These are phyloP conservation scores for Salix purpurea DNA, from an alignment of 345 rosid species.

Conservation along the genomic window DNA sequence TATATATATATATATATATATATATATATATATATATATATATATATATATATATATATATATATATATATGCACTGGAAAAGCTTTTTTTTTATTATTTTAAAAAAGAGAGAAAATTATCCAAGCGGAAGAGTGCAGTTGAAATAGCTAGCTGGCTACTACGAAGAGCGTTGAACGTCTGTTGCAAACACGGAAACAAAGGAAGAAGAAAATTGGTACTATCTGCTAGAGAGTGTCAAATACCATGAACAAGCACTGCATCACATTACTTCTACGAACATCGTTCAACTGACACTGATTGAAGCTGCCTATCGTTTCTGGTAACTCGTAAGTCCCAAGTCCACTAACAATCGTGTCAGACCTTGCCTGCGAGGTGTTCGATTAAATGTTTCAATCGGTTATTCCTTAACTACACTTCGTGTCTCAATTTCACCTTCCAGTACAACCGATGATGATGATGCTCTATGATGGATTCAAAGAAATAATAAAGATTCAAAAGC, in stretches of 20 bases:
- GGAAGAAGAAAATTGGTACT: background rate
- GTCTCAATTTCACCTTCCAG: background rate
- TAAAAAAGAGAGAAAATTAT: no score
- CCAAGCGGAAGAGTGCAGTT: no score
- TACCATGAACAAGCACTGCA: background rate
- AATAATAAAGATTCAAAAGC: conserved; percentile 73
- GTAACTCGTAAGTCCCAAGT: background rate
- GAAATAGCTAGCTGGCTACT: no score
- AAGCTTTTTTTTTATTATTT: no score
- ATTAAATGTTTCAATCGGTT: background rate
- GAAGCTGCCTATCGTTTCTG: no score
- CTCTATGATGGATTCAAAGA: conserved; percentile 42
- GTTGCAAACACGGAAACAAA: background rate
- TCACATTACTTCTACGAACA: background rate
- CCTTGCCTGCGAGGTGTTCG: conserved; percentile 3
- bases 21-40: no score
- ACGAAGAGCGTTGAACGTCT: no score
- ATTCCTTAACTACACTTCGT: background rate
- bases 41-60: no score
- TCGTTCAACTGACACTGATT: background rate
- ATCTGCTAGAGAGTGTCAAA: background rate
- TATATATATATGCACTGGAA: no score
- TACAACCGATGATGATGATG: conserved; percentile 20
- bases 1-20: no score
- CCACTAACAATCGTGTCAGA: background rate